Base-by-base conservation (phyloP, 73 alveolate genomes). In the Paramecium octaurelia region DNA sequence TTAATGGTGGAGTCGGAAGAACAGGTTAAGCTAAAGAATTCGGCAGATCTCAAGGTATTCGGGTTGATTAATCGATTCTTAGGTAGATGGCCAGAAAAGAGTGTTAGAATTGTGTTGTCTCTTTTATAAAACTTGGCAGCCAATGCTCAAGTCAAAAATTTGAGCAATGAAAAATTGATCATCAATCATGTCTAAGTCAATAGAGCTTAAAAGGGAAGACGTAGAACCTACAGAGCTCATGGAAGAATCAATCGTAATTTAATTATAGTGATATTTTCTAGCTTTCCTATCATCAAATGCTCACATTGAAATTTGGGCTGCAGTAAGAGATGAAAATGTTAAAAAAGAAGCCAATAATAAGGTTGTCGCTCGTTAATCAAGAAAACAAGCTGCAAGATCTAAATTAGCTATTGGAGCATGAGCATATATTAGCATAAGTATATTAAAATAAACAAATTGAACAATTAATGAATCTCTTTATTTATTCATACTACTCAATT, bases 201-300 rank as follows among this genome's bases (percentile, higher is more conserved):
- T 95, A 96, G 98, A 93, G 99, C 99, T 21, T 95, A 93, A 64
- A 92, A 96, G 92, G 99, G 99, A 24, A 97, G 99, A 97, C 96
- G 99, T 95, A 95, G 99, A 95, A 98, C 99, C 71, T 98, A 96
- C 96, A 96, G 99, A 93, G 99, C 99, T 75, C 99, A 98, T 93
- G 99, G 99, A 90, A 96, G 99, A 92, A 98, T 98, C 92, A 96
- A 96, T 87, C 99, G 94, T 89, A 89, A 10, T 60, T 24, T 43
- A 44, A 43, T n/a, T 50, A 24, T 44, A 1, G 1, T 89, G 38
- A 38, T 8, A 60, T 64, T 5, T 58, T 34, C 1, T 14, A 89
- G 94, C 99, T 35, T 97, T 97, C 95, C 92, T 97, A 89, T 88
- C 96, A 69, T 93, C 97, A 42, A 95, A 96, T 95, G 96, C 98